phyloP scores from a whole-genome alignment of 108 stramenopile genomes.

The Schizochytrium sp. region DNA sequence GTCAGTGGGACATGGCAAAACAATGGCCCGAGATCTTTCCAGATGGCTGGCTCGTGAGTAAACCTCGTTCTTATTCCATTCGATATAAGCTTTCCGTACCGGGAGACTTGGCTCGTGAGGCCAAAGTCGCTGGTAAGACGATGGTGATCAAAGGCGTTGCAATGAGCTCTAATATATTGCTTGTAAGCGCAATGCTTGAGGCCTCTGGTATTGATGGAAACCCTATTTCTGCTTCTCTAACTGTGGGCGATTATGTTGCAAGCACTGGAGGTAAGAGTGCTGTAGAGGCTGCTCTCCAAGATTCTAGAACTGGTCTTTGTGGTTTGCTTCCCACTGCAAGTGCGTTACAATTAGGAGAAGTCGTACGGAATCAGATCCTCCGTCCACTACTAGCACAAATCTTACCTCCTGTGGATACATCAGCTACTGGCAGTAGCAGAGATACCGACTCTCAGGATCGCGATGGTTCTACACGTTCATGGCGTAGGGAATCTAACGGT shows the following conservation, averaged over 20 bases:
- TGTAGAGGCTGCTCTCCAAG: neutral
- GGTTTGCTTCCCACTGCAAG: neutral
- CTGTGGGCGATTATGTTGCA: neutral
- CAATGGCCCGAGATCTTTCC: slow-evolving; percentile 4
- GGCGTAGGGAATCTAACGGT: neutral
- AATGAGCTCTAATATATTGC: neutral
- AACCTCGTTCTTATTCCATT: neutral
- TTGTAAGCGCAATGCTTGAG: slow-evolving; percentile 22
- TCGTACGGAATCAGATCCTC: neutral
- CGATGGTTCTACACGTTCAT: neutral
- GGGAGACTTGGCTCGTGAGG: neutral
- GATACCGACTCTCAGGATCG: neutral
- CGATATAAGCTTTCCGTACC: neutral
- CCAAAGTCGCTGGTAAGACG: slow-evolving; percentile 2
- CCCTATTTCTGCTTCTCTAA: neutral
- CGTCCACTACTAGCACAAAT: neutral
- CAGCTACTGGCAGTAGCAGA: neutral
- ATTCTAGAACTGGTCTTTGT: neutral
- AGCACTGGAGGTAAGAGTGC: neutral
- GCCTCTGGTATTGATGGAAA: neutral
- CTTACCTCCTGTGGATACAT: neutral
- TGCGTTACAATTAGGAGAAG: neutral
- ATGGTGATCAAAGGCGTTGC: neutral
- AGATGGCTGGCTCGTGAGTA: neutral
- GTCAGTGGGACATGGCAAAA: neutral